A percentile compares a stretch with the other conserved stretches of the same genome.
These are phyloP conservation scores for Prunus persica DNA, from an alignment of 306 rosid species.

Conservation along the genomic window Prunus_persica_NCBIv2 NC_034014.1:6918001-6918500, in stretches of 20 bases:
- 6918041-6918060: neutral
- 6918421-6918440: neutral
- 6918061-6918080: neutral
- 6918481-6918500: conserved; percentile 86
- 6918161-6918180: neutral
- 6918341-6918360: conserved; percentile 86
- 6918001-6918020: neutral
- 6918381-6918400: neutral
- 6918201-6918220: neutral
- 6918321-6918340: conserved; percentile 88
- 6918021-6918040: neutral
- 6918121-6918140: conserved; percentile 4
- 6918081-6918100: neutral
- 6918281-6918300: conserved; percentile 86
- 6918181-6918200: conserved; percentile 3
- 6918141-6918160: neutral
- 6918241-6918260: conserved; percentile 42
- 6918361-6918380: neutral
- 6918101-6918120: conserved; percentile 20
- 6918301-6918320: conserved; percentile 87
- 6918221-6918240: neutral
- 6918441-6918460: conserved; percentile 21
- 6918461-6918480: conserved; percentile 25
- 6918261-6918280: conserved; percentile 98
- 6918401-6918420: neutral